These are phyloP conservation scores for Funneliformis geosporum DNA, from an alignment of 192 early-diverging fungal species.

Conservation along the genomic window DNA sequence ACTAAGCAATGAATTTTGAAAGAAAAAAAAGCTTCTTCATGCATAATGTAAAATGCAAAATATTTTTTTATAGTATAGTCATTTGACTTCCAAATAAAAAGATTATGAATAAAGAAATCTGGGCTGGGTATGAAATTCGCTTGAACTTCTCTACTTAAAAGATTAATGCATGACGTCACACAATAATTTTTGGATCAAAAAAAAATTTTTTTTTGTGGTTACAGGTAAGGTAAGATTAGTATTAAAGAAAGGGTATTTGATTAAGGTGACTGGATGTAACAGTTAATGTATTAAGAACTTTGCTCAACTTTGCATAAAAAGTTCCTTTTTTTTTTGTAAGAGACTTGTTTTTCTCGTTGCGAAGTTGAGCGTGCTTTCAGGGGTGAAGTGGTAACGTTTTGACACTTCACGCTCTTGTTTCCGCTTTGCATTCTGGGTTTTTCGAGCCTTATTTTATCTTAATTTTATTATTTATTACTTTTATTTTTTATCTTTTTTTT, in stretches of 20 bases:
- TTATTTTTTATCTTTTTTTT: neutral
- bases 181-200: neutral
- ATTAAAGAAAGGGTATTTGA: neutral
- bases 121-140: too few relatives aligned
- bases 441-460: slow-evolving; percentile 2
- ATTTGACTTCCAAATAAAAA: neutral
- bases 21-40: too few relatives aligned
- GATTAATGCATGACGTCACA: neutral
- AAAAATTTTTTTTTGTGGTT: neutral
- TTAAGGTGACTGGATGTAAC: neutral
- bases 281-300: neutral
- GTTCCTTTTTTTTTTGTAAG: slow-evolving; percentile 6
- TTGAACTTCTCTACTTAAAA: too few relatives aligned
- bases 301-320: slow-evolving; percentile 24
- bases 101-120: neutral
- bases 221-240: neutral
- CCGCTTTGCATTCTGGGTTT: neutral
- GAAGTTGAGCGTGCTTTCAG: slow-evolving; percentile 29
- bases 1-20: neutral
- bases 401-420: slow-evolving; percentile 30
- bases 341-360: slow-evolving; percentile 24
- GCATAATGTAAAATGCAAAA: neutral
- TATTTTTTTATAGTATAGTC: neutral
- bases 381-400: slow-evolving; percentile 30
- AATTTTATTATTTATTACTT: neutral